Conservation (phyloP, 805 yeast genomes). For the Nakazawaea ishiwadae region DNA sequence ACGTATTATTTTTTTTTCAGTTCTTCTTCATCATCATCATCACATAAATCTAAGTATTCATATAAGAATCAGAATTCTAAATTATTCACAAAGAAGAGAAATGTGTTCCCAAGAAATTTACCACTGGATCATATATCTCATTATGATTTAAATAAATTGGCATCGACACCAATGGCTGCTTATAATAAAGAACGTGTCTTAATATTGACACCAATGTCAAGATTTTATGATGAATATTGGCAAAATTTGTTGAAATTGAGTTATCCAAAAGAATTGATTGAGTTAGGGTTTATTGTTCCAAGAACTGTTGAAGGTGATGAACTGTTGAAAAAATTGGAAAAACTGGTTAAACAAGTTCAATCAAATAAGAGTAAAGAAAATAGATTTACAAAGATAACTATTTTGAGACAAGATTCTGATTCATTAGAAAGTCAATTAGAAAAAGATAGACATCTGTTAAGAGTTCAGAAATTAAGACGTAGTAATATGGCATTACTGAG, state of each 20-base stretch:
- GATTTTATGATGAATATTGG: constrained; percentile 87
- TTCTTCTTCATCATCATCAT: constrained; percentile 20
- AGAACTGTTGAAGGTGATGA: constrained; percentile 75
- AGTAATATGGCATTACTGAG: constrained; percentile 91
- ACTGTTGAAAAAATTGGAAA: constrained; percentile 68
- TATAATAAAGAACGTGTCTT: constrained; percentile 77
- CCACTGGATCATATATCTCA: constrained; percentile 76
- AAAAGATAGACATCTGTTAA: constrained; percentile 84
- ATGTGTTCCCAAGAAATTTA: constrained; percentile 54
- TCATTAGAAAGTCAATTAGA: constrained; percentile 73
- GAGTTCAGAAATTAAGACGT: constrained; percentile 85
- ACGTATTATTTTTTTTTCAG: constrained; percentile 39
- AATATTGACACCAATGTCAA: constrained; percentile 85
- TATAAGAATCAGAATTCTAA: constrained; percentile 40
- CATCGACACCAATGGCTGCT: constrained; percentile 66
- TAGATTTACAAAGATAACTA: constrained; percentile 79
- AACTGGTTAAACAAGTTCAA: constrained; percentile 71
- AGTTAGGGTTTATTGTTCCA: constrained; percentile 90
- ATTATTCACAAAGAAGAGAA: constrained; percentile 46
- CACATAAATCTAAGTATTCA: constrained; percentile 38
- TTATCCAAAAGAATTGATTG: constrained; percentile 82
- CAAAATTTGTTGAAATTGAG: constrained; percentile 65
- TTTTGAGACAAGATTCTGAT: constrained; percentile 85
- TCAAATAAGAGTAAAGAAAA: constrained; percentile 48
- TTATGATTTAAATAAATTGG: constrained; percentile 77